These are phyloP conservation scores for Colletotrichum sp. DNA, from an alignment of 2,329 filamentous ascomycete species.

Conservation along the genomic window DNA sequence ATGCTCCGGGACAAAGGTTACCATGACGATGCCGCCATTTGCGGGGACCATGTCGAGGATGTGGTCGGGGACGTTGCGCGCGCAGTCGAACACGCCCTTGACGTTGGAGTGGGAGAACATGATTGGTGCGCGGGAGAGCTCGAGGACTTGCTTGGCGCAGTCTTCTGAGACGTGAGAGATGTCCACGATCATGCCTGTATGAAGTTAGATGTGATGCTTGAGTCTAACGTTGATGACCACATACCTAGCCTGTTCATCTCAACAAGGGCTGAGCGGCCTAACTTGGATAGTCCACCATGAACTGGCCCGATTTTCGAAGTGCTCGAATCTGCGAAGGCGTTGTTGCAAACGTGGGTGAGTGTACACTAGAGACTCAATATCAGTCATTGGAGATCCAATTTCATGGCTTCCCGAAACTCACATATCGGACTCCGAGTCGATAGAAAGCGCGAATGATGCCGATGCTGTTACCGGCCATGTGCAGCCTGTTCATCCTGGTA, in stretches of 20 bases:
- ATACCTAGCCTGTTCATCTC: slow-evolving; percentile 40
- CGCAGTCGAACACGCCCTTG: slow-evolving; percentile 24
- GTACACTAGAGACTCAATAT: slow-evolving; percentile 24
- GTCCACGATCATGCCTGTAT: slow-evolving; percentile 31
- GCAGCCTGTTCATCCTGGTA: slow-evolving; percentile 3
- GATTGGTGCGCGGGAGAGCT: slow-evolving; percentile 29
- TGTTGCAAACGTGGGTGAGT: slow-evolving; percentile 32
- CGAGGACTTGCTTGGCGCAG: slow-evolving; percentile 26
- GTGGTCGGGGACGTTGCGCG: slow-evolving; percentile 45
- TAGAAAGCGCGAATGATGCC: slow-evolving; percentile 36
- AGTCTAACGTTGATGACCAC: fast-evolving
- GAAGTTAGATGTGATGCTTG: background rate
- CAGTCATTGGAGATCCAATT: no score
- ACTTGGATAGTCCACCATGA: slow-evolving; percentile 28
- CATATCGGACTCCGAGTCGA: slow-evolving; percentile 37
- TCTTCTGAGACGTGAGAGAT: slow-evolving; percentile 34
- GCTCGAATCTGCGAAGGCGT: slow-evolving; percentile 29
- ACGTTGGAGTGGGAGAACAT: slow-evolving; percentile 38
- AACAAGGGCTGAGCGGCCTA: slow-evolving; percentile 29
- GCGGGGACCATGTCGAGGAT: slow-evolving; percentile 35
- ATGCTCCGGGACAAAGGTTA: slow-evolving; percentile 37
- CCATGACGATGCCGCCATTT: slow-evolving; percentile 45
- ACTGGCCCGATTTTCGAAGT: slow-evolving; percentile 27
- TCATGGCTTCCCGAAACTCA: no score
- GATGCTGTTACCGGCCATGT: slow-evolving; percentile 37